A percentile compares a stretch with the other conserved stretches of the same genome.
phyloP scores from a whole-genome alignment of 495 filamentous ascomycete genomes.

The Antarctomyces pellizariae region DNA sequence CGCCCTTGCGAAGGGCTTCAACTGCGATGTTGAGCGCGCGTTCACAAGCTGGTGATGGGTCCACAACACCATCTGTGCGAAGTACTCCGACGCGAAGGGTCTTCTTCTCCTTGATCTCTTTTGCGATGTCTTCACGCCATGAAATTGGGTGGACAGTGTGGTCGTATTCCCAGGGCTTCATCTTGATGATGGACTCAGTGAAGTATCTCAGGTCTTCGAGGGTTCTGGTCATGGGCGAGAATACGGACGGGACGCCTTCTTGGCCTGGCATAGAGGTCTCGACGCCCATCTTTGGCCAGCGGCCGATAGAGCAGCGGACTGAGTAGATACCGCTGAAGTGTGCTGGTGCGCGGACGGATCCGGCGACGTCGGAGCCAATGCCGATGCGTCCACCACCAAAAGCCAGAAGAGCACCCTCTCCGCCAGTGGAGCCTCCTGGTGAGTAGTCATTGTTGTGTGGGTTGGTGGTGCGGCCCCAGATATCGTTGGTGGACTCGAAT shows the following conservation, averaged over 20 bases:
- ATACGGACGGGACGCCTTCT: constrained; percentile 75
- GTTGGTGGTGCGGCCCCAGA: constrained; percentile 66
- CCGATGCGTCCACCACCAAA: constrained; percentile 76
- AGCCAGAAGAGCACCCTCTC: constrained; percentile 68
- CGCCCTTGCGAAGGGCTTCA: constrained; percentile 37
- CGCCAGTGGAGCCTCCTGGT: constrained; percentile 79
- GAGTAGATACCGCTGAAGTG: constrained; percentile 84
- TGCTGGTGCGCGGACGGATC: constrained; percentile 71
- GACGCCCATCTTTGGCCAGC: constrained; percentile 77
- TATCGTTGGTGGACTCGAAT: constrained; percentile 81
- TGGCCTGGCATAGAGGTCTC: constrained; percentile 84
- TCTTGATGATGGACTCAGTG: constrained; percentile 47
- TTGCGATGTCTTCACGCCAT: constrained; percentile 42
- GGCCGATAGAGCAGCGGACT: constrained; percentile 77
- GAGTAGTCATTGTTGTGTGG: constrained; percentile 69
- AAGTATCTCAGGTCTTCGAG: constrained; percentile 73
- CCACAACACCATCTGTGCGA: constrained; percentile 64
- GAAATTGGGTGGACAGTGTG: constrained; percentile 61
- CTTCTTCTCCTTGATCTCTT: constrained; percentile 31
- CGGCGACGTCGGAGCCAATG: constrained; percentile 84
- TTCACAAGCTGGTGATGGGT: constrained; percentile 63
- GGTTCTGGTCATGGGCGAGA: constrained; percentile 83
- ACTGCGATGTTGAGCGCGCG: constrained; percentile 53
- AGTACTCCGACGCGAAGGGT: constrained; percentile 56
- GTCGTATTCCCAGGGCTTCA: constrained; percentile 88